Evolutionary conservation across 2,329 filamentous ascomycete species (phyloP).

Genomic region (Tolypocladium amazonense): DNA sequence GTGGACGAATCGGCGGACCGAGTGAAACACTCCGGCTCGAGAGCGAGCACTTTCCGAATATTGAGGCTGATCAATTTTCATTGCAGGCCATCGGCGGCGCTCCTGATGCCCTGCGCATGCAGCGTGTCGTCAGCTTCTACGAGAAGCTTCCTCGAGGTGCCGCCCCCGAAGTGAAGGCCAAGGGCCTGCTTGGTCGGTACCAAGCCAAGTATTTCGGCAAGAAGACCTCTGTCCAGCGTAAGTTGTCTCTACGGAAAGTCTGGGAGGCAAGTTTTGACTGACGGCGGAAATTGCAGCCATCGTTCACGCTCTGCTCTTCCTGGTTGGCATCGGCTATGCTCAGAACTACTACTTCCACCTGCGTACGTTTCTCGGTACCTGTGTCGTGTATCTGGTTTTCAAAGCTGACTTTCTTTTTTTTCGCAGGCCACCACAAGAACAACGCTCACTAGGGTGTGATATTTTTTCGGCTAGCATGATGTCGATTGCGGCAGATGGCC

Average conservation of each 20-base stretch:
- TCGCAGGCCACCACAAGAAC: slow-evolving; percentile 98
- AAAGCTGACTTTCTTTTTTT: neutral
- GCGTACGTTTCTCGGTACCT: slow-evolving; percentile 51
- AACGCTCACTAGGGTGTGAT: slow-evolving; percentile 71
- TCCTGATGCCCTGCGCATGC: slow-evolving; percentile 94
- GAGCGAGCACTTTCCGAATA: neutral
- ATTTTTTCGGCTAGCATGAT: slow-evolving; percentile 9
- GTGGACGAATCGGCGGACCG: neutral
- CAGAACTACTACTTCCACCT: slow-evolving; percentile 99
- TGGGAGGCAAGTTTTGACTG: slow-evolving; percentile 1
- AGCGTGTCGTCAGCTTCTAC: slow-evolving; percentile 97
- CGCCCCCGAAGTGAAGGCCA: slow-evolving; percentile 72
- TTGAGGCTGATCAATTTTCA: slow-evolving; percentile 22
- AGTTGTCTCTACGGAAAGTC: slow-evolving; percentile 25
- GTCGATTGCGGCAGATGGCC: slow-evolving; percentile 14
- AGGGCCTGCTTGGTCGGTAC: slow-evolving; percentile 80
- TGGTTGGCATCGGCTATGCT: slow-evolving; percentile 79
- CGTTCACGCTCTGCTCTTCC: slow-evolving; percentile 69
- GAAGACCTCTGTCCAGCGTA: slow-evolving; percentile 83
- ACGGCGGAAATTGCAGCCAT: slow-evolving; percentile 50
- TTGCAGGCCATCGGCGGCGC: slow-evolving; percentile 82
- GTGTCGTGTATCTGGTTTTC: neutral
- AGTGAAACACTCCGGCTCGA: neutral
- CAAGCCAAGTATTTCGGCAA: slow-evolving; percentile 90
- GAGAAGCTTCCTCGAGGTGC: slow-evolving; percentile 91